Evolutionary conservation across 129 eudicot genomes (phyloP), one percentile per base, ranked within the genome.

Genomic region (Flaveria robusta): DNA sequence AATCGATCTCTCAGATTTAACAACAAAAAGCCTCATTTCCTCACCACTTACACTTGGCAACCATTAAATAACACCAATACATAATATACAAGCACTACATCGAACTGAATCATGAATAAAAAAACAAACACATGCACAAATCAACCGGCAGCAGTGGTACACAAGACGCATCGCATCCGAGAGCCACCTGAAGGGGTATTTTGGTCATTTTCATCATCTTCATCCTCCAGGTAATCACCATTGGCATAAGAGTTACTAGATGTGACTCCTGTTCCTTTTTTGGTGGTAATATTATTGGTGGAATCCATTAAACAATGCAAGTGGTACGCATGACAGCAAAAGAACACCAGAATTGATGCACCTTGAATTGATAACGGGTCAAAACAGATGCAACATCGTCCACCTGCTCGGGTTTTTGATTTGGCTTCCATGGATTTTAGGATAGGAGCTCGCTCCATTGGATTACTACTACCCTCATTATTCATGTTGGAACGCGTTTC

Each of bases 261-360:
- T 31, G 78, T 18, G 50, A 79, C 49, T 8, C 45, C 78, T 43
- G 77, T 34, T 13, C 51, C 47, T 81, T 88, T 88, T 69, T 88
- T 84, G 66, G 81, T 82, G 41, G 66, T 82, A 37, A 86, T 74
- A n/a, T 88, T 81, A 72, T 66, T 73, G 70, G 87, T 79, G 23
- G 97, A 94, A 39, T 94, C 97, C 84, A 77, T 74, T 19, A 91
- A 89, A 81, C 99, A 94, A 59, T 87, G 82, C 80, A 82, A 67
- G 84, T 94, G 99, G 77, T 94, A 94, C 8, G 96, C 92, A 64
- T 94, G 99, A 78, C 96, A 94, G 42, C 99, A 94, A 78, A 89
- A 94, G 96, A 94, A 94, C 13, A 82, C 88, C 22, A 89, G 81
- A 22, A 91, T 70, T 0, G 96, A 87, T 71, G 89, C 92, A 68